These are phyloP conservation scores for Mucor racemosus DNA, from an alignment of 371 early-diverging fungal genomes.

Conservation along the genomic window DNA sequence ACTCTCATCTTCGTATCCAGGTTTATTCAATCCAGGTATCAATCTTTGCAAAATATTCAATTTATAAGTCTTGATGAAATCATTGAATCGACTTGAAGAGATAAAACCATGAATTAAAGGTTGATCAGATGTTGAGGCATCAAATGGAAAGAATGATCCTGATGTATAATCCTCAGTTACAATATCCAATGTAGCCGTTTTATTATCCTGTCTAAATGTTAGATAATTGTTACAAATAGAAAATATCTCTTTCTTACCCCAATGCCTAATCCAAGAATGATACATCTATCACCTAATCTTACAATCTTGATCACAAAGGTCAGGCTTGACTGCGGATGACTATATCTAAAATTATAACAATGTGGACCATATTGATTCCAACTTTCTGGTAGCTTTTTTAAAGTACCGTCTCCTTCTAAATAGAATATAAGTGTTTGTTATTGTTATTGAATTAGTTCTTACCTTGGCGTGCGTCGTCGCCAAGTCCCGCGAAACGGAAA, in stretches of 20 bases:
- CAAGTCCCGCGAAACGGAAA: constrained; percentile 63
- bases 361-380: constrained; percentile 66
- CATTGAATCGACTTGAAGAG: constrained; percentile 62
- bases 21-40: constrained; percentile 63
- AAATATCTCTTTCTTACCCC: constrained; percentile 46
- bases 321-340: constrained; percentile 70
- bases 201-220: constrained; percentile 54
- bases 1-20: constrained; percentile 40
- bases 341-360: constrained; percentile 69
- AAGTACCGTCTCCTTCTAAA: constrained; percentile 43
- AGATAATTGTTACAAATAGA: background rate
- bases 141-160: constrained; percentile 59
- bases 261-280: constrained; percentile 71
- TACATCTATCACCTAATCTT: constrained; percentile 63
- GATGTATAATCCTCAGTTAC: constrained; percentile 59
- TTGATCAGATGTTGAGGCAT: constrained; percentile 36
- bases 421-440: background rate
- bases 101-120: constrained; percentile 65
- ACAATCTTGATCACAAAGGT: constrained; percentile 75
- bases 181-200: constrained; percentile 65
- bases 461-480: constrained; percentile 64
- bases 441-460: background rate
- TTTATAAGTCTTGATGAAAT: constrained; percentile 63
- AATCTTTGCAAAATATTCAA: constrained; percentile 69
- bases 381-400: constrained; percentile 44